These are phyloP conservation scores for Chamaecrista fasciculata DNA, from an alignment of 306 rosid species.

Conservation along the genomic window DNA sequence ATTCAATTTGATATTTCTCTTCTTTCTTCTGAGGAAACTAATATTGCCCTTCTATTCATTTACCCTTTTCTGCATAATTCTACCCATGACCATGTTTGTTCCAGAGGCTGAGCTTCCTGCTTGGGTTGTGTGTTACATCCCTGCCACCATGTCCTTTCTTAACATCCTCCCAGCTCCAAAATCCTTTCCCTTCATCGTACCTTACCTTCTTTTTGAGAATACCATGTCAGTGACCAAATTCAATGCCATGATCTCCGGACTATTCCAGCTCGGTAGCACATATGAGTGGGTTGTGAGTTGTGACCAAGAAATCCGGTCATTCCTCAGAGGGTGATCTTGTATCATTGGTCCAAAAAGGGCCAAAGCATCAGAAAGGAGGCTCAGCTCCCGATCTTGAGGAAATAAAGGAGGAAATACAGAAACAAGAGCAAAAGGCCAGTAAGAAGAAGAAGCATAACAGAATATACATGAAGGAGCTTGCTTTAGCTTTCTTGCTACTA, in stretches of 20 bases:
- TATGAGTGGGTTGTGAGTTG: constrained; percentile 97
- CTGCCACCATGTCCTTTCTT: constrained; percentile 87
- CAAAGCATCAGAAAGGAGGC: constrained; percentile 58
- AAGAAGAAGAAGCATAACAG: constrained; percentile 70
- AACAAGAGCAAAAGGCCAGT: constrained; percentile 41
- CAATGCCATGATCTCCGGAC: constrained; percentile 92
- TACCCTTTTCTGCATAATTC: constrained; percentile 85
- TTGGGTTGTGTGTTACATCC: constrained; percentile 91
- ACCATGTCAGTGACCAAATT: constrained; percentile 94
- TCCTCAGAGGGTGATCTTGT: constrained; percentile 87
- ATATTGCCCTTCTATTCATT: constrained; percentile 89
- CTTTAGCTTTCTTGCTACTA: constrained; percentile 76
- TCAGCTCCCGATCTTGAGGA: constrained; percentile 65
- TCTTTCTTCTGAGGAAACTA: constrained; percentile 78
- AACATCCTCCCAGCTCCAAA: constrained; percentile 89
- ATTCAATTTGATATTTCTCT: constrained; percentile 85
- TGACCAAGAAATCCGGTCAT: constrained; percentile 88
- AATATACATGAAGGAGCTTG: constrained; percentile 77
- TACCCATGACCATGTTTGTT: constrained; percentile 93
- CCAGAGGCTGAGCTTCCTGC: constrained; percentile 87
- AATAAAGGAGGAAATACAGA: constrained; percentile 59
- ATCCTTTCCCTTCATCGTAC: constrained; percentile 88
- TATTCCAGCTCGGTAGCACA: constrained; percentile 87
- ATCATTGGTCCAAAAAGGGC: constrained; percentile 59
- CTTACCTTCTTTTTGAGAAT: constrained; percentile 91